These are phyloP conservation scores for Chlamydomonas eustigma DNA, from an alignment of 139 green algal genomes.

Conservation along the genomic window DNA sequence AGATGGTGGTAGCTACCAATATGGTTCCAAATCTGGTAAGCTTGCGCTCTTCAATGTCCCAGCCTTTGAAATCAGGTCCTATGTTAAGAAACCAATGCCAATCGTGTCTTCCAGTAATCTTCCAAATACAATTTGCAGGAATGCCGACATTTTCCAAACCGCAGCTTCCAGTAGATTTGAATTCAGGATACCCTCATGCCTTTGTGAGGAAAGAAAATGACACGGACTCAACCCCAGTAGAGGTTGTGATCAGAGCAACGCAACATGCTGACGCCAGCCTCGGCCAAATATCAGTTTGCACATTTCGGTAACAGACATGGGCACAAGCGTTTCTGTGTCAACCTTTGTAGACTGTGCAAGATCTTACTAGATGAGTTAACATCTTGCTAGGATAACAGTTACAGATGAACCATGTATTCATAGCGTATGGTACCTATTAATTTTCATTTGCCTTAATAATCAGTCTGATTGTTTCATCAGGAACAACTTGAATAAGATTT, in stretches of 20 bases:
- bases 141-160: neutral
- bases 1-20: neutral
- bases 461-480: too few species aligned
- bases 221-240: neutral
- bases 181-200: neutral
- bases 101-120: neutral
- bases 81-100: neutral
- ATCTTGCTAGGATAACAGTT: neutral
- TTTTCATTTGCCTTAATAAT: too few species aligned
- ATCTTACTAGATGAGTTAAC: neutral
- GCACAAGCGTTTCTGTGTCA: neutral
- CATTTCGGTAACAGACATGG: neutral
- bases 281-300: neutral
- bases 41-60: neutral
- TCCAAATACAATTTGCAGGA: neutral
- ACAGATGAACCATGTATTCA: neutral
- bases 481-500: conserved; percentile 25
- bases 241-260: neutral
- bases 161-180: neutral
- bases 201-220: neutral
- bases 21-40: neutral
- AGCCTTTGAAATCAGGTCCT: neutral
- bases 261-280: neutral
- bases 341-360: neutral
- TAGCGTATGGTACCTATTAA: too few species aligned